A percentile compares a stretch with the other conserved stretches of the same genome.
Evolutionary conservation across 2,329 filamentous ascomycete species (phyloP).

Genomic region (Trichophyton schoenleinii): DNA sequence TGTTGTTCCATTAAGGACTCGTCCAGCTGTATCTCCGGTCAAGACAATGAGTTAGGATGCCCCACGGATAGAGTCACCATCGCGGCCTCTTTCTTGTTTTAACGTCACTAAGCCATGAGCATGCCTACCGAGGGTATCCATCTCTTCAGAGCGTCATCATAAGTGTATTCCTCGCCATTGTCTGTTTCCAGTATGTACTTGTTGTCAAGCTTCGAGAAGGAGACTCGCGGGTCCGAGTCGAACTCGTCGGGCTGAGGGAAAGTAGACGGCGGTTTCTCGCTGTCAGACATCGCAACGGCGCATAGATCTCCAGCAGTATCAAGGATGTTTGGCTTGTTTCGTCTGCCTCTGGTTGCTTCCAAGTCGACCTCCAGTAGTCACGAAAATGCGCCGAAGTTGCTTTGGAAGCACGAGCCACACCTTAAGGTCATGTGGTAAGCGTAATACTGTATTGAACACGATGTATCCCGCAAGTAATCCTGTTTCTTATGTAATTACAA

Average conservation of each 20-base stretch:
- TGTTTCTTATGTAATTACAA: neutral
- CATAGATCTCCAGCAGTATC: neutral
- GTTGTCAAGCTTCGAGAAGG: slow-evolving; percentile 68
- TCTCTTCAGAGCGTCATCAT: slow-evolving; percentile 54
- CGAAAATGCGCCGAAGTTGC: neutral
- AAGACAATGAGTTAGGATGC: slow-evolving; percentile 6
- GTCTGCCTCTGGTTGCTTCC: neutral
- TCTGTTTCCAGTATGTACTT: slow-evolving; percentile 77
- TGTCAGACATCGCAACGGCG: neutral
- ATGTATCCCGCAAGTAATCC: neutral
- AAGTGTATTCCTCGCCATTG: slow-evolving; percentile 75
- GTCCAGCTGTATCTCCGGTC: slow-evolving; percentile 39
- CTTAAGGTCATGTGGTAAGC: neutral
- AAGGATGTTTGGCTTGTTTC: neutral
- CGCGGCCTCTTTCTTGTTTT: slow-evolving; percentile 14
- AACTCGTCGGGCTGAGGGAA: slow-evolving; percentile 53
- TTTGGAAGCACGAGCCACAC: neutral
- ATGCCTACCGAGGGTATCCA: slow-evolving; percentile 57
- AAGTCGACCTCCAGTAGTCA: neutral
- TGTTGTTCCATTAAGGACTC: slow-evolving; percentile 50
- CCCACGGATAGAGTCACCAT: slow-evolving; percentile 1
- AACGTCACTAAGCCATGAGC: slow-evolving; percentile 10
- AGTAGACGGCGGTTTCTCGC: neutral
- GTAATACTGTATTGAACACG: neutral
- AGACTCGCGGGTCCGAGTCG: slow-evolving; percentile 66